Base-by-base conservation (phyloP, 176 grass and related monocot genomes). In the Tillandsia leiboldiana region DNA sequence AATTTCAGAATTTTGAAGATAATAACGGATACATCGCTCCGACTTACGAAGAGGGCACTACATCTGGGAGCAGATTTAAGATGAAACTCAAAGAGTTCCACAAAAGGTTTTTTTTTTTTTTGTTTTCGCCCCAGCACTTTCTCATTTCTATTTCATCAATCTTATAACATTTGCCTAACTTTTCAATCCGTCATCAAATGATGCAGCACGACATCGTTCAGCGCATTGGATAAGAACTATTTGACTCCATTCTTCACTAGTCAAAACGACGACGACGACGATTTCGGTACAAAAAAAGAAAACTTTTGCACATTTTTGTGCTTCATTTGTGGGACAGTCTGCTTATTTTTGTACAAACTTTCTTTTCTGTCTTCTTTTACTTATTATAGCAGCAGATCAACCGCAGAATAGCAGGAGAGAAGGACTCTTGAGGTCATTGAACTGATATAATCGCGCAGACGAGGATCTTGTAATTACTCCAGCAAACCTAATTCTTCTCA, bases 191-290 rank as follows among this genome's bases (percentile, higher is more conserved):
- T 7, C 33, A 42, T 42, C 33, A 78, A 51, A 47, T 84, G 51
- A 51, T 81, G 63, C 86, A 97, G 94, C 76, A 89, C 94, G 1
- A 85, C 94, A 15, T 97, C 94, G 51, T 97, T 97, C 72, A 90
- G 76, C 51, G 94, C 89, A 68, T 79, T 97, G 81, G 94, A 97
- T 77, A 97, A 87, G 77, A 97, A 97, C 77, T 97, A 83, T 74
- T 76, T 97, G 54, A 97, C 94, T 85, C 94, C 94, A 79, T 92
- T 97, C 70, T 97, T 97, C 75, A 97, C 94, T 0, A 97, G 86
- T 74, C 89, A 97, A 72, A 92, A 97, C 51, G 85, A 83, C 0
- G 91, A 87, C 26, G 81, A 91, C 1, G 89, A 87, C 2, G 84
- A 87, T 54, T 93, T 91, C 20, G 77, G 94, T 97, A 79, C 7